Evolutionary conservation across 768 basidiomycete genomes (phyloP).

Genomic region (Phanerodontia chrysosporium): DNA sequence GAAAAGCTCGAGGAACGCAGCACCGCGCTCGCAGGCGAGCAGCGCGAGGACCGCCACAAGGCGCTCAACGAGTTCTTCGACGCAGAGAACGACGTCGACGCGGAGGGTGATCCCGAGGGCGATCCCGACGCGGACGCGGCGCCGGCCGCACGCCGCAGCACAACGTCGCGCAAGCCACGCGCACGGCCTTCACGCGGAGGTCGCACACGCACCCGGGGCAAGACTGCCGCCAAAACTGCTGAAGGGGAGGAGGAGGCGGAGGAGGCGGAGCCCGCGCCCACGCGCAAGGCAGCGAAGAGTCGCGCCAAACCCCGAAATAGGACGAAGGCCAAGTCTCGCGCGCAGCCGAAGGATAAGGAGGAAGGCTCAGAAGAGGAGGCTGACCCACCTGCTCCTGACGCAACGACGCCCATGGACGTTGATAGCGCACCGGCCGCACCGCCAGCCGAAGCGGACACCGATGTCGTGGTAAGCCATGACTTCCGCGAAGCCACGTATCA

Average conservation of each 20-base stretch:
- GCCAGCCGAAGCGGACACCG: neutral
- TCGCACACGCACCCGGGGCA: slow-evolving; percentile 33
- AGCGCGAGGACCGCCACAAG: slow-evolving; percentile 45
- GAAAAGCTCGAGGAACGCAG: slow-evolving; percentile 69
- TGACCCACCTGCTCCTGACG: neutral
- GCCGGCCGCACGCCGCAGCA: slow-evolving; percentile 23
- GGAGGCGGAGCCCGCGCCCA: slow-evolving; percentile 25
- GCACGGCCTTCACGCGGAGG: slow-evolving; percentile 23
- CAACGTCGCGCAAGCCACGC: slow-evolving; percentile 17
- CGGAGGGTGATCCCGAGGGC: slow-evolving; percentile 52
- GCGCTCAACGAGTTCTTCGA: slow-evolving; percentile 72
- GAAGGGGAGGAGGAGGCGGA: slow-evolving; percentile 37
- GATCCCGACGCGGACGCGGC: slow-evolving; percentile 41
- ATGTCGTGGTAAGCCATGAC: neutral
- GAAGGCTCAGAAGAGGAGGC: slow-evolving; percentile 8
- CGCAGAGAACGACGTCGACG: slow-evolving; percentile 65
- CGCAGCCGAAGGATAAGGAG: slow-evolving; percentile 4
- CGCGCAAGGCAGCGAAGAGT: slow-evolving; percentile 27
- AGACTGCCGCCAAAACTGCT: slow-evolving; percentile 11
- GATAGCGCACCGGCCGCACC: neutral
- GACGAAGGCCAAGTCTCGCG: slow-evolving; percentile 19
- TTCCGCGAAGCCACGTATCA: neutral
- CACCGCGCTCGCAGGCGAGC: slow-evolving; percentile 53
- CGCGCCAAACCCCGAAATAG: slow-evolving; percentile 30
- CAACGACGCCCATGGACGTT: neutral